These are phyloP conservation scores for Ophiostoma ulmi DNA, from an alignment of 2,329 filamentous ascomycete species.

Conservation along the genomic window DNA sequence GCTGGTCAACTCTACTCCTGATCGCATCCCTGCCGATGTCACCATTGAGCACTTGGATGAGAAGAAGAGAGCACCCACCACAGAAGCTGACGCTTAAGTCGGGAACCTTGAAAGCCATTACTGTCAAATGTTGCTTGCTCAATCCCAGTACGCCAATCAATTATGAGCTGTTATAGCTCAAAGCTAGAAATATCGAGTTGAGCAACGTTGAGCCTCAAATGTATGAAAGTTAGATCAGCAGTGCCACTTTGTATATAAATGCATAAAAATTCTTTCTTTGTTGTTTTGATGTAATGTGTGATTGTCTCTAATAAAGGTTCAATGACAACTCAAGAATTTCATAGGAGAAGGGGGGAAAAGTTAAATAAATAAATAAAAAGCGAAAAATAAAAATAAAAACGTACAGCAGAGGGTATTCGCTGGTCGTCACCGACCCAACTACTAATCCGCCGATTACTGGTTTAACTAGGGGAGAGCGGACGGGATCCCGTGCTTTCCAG, in stretches of 20 bases:
- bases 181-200: too few relatives aligned
- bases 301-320: too few relatives aligned
- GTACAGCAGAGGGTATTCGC: constrained; percentile 1
- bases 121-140: too few relatives aligned
- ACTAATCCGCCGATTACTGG: not conserved
- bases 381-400: not conserved
- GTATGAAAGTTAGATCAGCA: too few relatives aligned
- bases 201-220: too few relatives aligned
- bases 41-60: not conserved
- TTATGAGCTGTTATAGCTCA: too few relatives aligned
- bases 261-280: too few relatives aligned
- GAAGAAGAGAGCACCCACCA: not conserved
- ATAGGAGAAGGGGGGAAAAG: not conserved
- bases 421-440: constrained; percentile 1
- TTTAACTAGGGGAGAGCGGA: not conserved
- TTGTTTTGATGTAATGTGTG: too few relatives aligned
- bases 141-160: too few relatives aligned
- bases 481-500: not conserved
- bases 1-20: not conserved
- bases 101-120: too few relatives aligned
- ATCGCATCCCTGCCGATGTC: not conserved
- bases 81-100: not conserved
- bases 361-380: not conserved
- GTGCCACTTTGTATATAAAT: too few relatives aligned
- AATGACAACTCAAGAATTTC: too few relatives aligned